Conservation (phyloP, 1,284 basidiomycete species). For the Melampsora americana region DNA sequence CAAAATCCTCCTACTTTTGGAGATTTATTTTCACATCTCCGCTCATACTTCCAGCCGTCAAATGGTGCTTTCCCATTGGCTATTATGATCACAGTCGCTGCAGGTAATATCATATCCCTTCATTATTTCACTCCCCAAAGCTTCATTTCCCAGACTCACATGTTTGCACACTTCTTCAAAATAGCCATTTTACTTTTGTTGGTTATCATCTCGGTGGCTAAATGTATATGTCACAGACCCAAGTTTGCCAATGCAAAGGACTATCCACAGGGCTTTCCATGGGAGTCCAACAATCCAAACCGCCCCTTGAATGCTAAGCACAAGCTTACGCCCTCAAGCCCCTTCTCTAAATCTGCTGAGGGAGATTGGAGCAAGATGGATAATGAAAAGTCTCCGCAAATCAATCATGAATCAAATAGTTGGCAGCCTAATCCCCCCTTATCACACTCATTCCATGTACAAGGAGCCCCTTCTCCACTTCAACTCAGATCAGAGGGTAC, state of each 20-base stretch:
- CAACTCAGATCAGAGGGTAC: neutral
- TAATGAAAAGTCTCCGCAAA: neutral
- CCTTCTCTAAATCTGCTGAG: neutral
- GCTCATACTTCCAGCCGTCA: neutral
- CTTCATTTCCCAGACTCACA: neutral
- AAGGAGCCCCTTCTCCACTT: neutral
- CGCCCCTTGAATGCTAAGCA: neutral
- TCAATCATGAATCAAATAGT: neutral
- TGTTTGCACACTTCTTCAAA: neutral
- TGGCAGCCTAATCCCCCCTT: neutral
- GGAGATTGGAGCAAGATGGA: neutral
- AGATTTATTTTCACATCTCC: neutral
- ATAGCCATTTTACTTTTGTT: slow-evolving; percentile 13
- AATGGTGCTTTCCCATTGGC: slow-evolving; percentile 8
- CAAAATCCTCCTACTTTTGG: neutral
- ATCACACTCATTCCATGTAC: neutral
- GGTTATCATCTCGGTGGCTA: slow-evolving; percentile 9
- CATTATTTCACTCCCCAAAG: neutral
- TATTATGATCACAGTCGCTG: neutral
- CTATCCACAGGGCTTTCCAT: slow-evolving; percentile 39
- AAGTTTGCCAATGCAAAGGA: slow-evolving; percentile 40
- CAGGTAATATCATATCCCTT: neutral
- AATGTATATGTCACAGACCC: slow-evolving; percentile 33
- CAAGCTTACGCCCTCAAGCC: neutral
- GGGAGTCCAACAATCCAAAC: slow-evolving; percentile 4